These are phyloP conservation scores for Houttuynia cordata DNA, from an alignment of 164 flowering plant genomes.

Conservation along the genomic window DNA sequence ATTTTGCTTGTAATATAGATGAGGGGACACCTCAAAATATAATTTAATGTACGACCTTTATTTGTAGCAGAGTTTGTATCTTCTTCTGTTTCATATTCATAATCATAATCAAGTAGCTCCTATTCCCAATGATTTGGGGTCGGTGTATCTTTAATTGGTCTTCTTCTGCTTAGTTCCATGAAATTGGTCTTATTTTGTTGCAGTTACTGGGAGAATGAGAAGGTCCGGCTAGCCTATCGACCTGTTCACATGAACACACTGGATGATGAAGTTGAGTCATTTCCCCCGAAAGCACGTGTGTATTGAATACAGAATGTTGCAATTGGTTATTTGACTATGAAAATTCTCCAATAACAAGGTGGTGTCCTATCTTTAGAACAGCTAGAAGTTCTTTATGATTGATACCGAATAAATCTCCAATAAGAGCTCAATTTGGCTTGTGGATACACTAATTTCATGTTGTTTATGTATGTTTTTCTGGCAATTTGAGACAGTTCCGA, in stretches of 20 bases:
- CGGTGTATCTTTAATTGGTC: no score
- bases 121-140: no score
- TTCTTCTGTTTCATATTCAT: no score
- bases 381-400: neutral
- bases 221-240: constrained; percentile 72
- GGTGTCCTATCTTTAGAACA: neutral
- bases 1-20: no score
- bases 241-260: constrained; percentile 93
- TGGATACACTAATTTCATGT: neutral
- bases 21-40: no score
- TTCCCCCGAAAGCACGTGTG: constrained; percentile 96
- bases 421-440: neutral
- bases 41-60: no score
- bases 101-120: no score
- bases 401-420: neutral
- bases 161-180: neutral
- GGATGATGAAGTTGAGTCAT: constrained; percentile 79
- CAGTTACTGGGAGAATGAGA: constrained; percentile 89
- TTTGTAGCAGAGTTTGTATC: no score
- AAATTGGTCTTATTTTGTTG: constrained; percentile 3
- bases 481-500: neutral
- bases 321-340: neutral
- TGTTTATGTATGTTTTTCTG: neutral
- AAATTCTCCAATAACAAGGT: neutral
- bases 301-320: constrained; percentile 23